A percentile compares a stretch with the other conserved stretches of the same genome.
Evolutionary conservation across 2,329 filamentous ascomycete species (phyloP).

Genomic region (Talaromyces rugulosus): DNA sequence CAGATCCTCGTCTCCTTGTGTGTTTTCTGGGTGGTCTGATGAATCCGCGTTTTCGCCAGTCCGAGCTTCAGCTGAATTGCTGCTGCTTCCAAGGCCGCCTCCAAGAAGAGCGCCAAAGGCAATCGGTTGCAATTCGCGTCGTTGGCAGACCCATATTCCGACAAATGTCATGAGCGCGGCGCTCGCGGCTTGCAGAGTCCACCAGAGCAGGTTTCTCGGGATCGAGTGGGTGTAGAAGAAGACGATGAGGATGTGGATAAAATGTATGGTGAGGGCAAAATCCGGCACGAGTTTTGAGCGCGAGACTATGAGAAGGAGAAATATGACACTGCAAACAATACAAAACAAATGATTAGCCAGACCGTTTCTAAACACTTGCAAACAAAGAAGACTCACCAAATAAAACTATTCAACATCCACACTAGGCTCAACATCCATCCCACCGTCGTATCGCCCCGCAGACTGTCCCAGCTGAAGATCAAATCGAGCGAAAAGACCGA

Average conservation of each 20-base stretch:
- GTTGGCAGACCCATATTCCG: constrained; percentile 87
- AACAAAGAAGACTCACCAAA: constrained; percentile 51
- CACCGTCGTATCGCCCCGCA: constrained; percentile 64
- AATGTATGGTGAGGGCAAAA: constrained; percentile 85
- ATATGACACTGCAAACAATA: constrained; percentile 61
- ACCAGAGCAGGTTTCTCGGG: constrained; percentile 81
- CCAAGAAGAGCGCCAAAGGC: constrained; percentile 65
- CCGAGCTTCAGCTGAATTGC: constrained; percentile 14
- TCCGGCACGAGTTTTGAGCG: constrained; percentile 93
- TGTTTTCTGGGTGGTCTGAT: constrained; percentile 4
- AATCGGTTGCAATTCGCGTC: constrained; percentile 83
- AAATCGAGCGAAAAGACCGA: constrained; percentile 55
- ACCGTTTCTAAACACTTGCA: too few relatives aligned
- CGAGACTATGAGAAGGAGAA: constrained; percentile 76
- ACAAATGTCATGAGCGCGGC: constrained; percentile 62
- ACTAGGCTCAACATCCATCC: constrained; percentile 67
- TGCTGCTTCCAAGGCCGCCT: constrained; percentile 13
- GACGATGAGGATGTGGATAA: constrained; percentile 73
- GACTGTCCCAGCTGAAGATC: constrained; percentile 59
- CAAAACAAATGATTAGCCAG: not conserved
- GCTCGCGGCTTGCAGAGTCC: constrained; percentile 63
- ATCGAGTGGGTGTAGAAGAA: constrained; percentile 73
- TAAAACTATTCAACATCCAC: constrained; percentile 62
- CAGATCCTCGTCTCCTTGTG: constrained; percentile 13
- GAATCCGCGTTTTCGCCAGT: constrained; percentile 5